phyloP scores from a whole-genome alignment of 371 early-diverging fungal species.

The Circinella umbellata region DNA sequence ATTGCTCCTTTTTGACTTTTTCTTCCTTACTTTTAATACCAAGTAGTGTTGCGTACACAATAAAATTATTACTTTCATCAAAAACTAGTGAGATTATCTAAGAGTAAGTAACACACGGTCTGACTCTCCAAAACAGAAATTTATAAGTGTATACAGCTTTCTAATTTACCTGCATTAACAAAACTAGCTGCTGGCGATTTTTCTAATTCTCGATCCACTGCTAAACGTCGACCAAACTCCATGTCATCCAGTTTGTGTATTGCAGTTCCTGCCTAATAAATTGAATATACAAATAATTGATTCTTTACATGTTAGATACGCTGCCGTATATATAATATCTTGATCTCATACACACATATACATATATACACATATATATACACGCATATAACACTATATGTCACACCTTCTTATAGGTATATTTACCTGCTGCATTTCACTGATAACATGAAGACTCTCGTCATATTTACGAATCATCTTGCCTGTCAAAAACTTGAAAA shows the following conservation, averaged over 20 bases:
- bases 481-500: slow-evolving; percentile 85
- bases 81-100: slow-evolving; percentile 64
- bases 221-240: slow-evolving; percentile 96
- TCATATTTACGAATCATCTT: slow-evolving; percentile 91
- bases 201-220: slow-evolving; percentile 87
- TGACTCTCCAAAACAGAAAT: too few relatives aligned
- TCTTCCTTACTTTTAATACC: slow-evolving; percentile 82
- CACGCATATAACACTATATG: too few relatives aligned
- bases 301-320: too few relatives aligned
- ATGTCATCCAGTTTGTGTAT: slow-evolving; percentile 88
- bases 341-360: too few relatives aligned
- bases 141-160: too few relatives aligned
- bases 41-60: slow-evolving; percentile 88
- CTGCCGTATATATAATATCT: too few relatives aligned
- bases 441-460: slow-evolving; percentile 81
- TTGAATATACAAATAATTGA: too few relatives aligned
- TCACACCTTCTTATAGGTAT: background rate
- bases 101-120: too few relatives aligned
- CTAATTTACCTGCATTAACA: slow-evolving; percentile 71
- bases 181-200: slow-evolving; percentile 69
- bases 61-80: slow-evolving; percentile 88
- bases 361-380: too few relatives aligned
- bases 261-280: slow-evolving; percentile 70
- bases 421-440: slow-evolving; percentile 86
- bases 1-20: too few relatives aligned